Base-by-base conservation (phyloP, 495 filamentous ascomycete genomes). In the Tuber melanosporum region DNA sequence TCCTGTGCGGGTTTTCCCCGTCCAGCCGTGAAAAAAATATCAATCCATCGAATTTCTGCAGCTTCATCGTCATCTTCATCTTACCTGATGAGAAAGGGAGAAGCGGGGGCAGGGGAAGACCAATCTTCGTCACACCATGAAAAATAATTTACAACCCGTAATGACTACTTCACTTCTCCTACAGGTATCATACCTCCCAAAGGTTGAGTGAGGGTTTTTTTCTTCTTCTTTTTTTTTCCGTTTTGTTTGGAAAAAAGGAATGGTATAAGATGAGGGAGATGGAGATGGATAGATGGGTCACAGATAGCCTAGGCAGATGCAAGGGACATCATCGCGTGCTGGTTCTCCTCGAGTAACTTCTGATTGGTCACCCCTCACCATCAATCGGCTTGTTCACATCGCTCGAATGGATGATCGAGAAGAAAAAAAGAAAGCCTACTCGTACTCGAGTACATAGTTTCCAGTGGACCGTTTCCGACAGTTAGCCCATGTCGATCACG, bases 151-250 rank as follows among this genome's bases (percentile, higher is more conserved):
- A 47, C 44, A 39, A 39, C 69, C 52, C 69, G 70, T 75, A 73
- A 79, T 72, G 26, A 32, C 72, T 72, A 72, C 70, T 72, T 72
- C 74, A 78, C 66, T 10, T 43, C 72, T 26, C 39, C 69, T 49
- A 32, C 32, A 0, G 32, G 32, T 32, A 32, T 57, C 47, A 47
- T 45, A 70, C 42, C 47, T 5, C 15, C 45, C 41, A 43, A 2
- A 70, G 57, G 14, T 17, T 66, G 26, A 36, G 57, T 43, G 42
- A 43, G 42, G 42, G 3, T 7, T 43, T 43, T 43, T 12, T 17
- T 36, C 32, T 66, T 66, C 14, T 62, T n/a, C 32, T 32, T 62
- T 12, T 14, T 62, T 43, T 43, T 43, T 43, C 0, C 42, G 42
- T 43, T 43, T 43, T 10, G 42, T 43, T 43, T 43, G 42, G 42